These are phyloP conservation scores for Solanum neorickii DNA, from an alignment of 257 asterid genomes.

Conservation along the genomic window DNA sequence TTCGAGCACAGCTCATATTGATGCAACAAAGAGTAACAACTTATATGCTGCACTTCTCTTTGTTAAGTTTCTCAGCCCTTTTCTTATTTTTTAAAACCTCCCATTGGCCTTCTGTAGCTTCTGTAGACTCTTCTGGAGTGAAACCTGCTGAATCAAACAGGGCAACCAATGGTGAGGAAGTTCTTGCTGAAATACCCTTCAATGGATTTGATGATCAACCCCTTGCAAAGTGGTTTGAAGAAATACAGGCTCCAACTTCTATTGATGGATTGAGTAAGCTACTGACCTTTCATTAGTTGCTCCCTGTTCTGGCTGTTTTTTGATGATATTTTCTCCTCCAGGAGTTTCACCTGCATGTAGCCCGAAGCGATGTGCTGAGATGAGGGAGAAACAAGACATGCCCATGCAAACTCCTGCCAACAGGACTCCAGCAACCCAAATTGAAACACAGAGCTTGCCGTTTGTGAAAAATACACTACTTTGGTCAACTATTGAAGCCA, in stretches of 20 bases:
- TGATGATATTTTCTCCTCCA: constrained; percentile 7
- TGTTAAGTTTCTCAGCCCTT: background rate
- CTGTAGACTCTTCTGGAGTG: constrained; percentile 13
- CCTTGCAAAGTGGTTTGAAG: constrained; percentile 55
- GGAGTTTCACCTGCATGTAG: constrained; percentile 18
- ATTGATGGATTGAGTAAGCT: constrained; percentile 36
- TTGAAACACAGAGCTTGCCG: constrained; percentile 37
- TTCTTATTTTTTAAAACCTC: background rate
- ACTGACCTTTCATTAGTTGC: background rate
- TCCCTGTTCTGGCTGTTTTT: background rate
- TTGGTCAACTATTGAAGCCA: constrained; percentile 59
- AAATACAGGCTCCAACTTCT: constrained; percentile 25
- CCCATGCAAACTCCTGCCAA: background rate
- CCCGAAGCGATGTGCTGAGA: constrained; percentile 13
- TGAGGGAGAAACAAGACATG: constrained; percentile 6
- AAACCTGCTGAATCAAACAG: constrained; percentile 6
- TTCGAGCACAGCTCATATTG: background rate
- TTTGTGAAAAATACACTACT: constrained; percentile 43
- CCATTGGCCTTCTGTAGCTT: constrained; percentile 19
- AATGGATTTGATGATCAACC: constrained; percentile 44
- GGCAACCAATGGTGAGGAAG: constrained; percentile 6
- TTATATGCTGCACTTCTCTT: background rate
- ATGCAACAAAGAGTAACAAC: background rate
- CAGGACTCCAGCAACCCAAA: background rate
- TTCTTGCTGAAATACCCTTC: constrained; percentile 11